Evolutionary conservation across 129 eudicot genomes (phyloP), one percentile per base, ranked within the genome.

Genomic region (Helianthus tuberosus): DNA sequence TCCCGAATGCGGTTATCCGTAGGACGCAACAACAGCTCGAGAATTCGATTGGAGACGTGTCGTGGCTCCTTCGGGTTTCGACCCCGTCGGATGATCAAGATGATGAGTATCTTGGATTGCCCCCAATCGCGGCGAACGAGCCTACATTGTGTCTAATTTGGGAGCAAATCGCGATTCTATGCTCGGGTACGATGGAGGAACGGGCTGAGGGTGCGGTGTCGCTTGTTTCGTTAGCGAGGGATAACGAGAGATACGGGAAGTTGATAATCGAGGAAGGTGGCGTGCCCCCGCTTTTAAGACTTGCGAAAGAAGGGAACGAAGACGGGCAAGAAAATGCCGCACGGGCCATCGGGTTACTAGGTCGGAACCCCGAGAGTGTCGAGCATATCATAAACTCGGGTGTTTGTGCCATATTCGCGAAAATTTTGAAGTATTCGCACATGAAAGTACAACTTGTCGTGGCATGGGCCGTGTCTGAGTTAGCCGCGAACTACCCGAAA

Each of bases 201-300:
- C 74, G 93, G 15, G 50, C 85, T 9, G 93, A 84, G 43, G 93
- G 85, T 0, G 89, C 89, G 3, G 72, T 76, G 2, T 80, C 85
- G 25, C 81, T 87, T 8, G 93, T 84, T 1, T 84, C 93, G 0
- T 71, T 87, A 25, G 89, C 93, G 1, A 72, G 87, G 0, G 92
- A 87, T 47, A 87, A 87, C 17, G 86, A 84, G 17, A 75, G 86
- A 6, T 82, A 84, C 29, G 87, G 87, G 49, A 87, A 79, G 55
- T 49, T 87, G 14, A 87, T 87, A 17, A 82, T 87, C 39, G 93
- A 87, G 75, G 93, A 87, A 71, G 93, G 93, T 9, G 93, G 89
- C 0, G 82, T 87, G 6, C 82, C 75, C 0, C 89, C 93, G 1
- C 73, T 87, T 71, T 16, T 87, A 50, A 77, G 75, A 25, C 71